Conservation (phyloP, 2,329 filamentous ascomycete genomes). For the Chrysoporthe puriensis region DNA sequence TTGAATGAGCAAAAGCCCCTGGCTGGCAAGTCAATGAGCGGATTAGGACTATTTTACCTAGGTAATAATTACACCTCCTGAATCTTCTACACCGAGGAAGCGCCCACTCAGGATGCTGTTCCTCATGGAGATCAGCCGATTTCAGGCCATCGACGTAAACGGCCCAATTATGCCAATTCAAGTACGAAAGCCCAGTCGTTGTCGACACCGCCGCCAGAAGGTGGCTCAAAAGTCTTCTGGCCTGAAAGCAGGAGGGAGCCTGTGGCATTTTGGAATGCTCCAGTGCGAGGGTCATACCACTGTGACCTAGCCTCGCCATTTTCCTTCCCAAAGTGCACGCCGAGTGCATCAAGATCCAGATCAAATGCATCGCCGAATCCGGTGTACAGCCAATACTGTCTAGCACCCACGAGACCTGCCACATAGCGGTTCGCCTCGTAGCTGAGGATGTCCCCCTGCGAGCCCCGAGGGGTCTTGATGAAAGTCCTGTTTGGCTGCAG, state of each 20-base stretch:
- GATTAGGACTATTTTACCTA: no score
- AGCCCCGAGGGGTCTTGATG: conserved; percentile 3
- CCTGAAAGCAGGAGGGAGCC: background rate
- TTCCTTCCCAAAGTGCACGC: background rate
- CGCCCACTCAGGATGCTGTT: background rate
- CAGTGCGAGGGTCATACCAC: conserved; percentile 13
- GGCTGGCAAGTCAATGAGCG: no score
- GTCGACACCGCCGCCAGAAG: conserved; percentile 5
- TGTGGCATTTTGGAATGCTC: background rate
- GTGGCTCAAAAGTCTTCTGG: conserved; percentile 8
- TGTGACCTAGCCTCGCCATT: background rate
- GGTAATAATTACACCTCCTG: no score
- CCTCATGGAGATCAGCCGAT: background rate
- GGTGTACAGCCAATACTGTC: conserved; percentile 35
- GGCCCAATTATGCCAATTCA: background rate
- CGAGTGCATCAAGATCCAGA: conserved; percentile 5
- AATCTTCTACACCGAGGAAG: background rate
- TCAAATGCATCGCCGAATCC: conserved; percentile 14
- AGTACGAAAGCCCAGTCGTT: conserved; percentile 10
- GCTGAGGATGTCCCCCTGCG: background rate
- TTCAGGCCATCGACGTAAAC: background rate
- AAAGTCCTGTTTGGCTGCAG: conserved; percentile 4
- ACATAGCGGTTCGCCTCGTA: conserved; percentile 12
- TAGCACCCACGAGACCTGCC: conserved; percentile 2
- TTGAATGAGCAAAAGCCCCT: no score